These are phyloP conservation scores for Erythrophleum ivorense DNA, from an alignment of 331 rosid species.

Conservation along the genomic window DNA sequence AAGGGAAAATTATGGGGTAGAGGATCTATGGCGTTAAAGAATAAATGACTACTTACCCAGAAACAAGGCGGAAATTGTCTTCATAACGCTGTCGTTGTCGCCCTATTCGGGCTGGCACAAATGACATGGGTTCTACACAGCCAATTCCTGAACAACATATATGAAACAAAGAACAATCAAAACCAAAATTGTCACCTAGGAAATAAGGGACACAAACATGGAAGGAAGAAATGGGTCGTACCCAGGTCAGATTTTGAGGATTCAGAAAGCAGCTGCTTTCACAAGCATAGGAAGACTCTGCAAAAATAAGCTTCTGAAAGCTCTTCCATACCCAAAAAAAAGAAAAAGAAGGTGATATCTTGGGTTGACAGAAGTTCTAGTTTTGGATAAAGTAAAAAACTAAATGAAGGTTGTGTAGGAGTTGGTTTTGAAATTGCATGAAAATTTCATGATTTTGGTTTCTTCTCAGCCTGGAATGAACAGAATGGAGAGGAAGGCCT, in stretches of 20 bases:
- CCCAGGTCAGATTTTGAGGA: neutral
- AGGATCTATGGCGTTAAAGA: neutral
- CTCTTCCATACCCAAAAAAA: conserved; percentile 34
- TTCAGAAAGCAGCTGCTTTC: conserved; percentile 14
- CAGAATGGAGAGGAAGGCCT: neutral
- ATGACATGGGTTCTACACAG: conserved; percentile 49
- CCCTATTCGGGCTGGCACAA: conserved; percentile 66
- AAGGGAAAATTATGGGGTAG: conserved; percentile 11
- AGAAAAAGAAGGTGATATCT: conserved; percentile 8
- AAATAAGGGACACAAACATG: neutral
- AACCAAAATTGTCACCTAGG: neutral
- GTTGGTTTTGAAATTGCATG: conserved; percentile 21
- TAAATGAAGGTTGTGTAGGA: conserved; percentile 18
- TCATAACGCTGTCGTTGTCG: conserved; percentile 81
- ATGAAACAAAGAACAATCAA: conserved; percentile 28
- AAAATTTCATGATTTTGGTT: neutral
- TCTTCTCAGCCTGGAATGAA: neutral
- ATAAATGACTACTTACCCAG: conserved; percentile 59
- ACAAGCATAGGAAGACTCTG: neutral
- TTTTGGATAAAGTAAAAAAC: neutral
- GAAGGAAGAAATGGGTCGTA: conserved; percentile 1
- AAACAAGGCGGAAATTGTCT: conserved; percentile 74
- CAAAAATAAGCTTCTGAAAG: conserved; percentile 17
- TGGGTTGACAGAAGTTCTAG: conserved; percentile 1
- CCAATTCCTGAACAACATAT: conserved; percentile 28